Percentiles rank a stretch among this genome's conserved stretches.
phyloP scores from a whole-genome alignment of 2,329 filamentous ascomycete genomes.

The Aspergillus cejpii region DNA sequence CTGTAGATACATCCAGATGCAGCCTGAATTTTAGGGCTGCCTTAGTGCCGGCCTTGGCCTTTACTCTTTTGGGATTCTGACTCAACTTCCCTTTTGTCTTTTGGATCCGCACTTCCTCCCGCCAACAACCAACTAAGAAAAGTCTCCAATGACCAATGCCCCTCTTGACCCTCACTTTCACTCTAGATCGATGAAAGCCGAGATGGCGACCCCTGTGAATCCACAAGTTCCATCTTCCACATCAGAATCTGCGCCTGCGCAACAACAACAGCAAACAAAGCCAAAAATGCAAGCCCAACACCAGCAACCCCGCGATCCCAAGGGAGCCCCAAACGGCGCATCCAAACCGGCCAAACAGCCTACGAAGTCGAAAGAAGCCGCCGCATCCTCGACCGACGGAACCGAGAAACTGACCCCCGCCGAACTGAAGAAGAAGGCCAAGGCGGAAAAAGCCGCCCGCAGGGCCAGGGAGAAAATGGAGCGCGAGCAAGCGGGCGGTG shows the following conservation, averaged over 20 bases:
- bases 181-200: slow-evolving; percentile 17
- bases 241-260: slow-evolving; percentile 13
- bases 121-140: slow-evolving; percentile 24
- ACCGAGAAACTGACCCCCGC: slow-evolving; percentile 46
- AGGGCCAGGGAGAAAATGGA: slow-evolving; percentile 64
- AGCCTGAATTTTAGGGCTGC: slow-evolving; percentile 21
- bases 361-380: slow-evolving; percentile 21
- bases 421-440: slow-evolving; percentile 79
- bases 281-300: slow-evolving; percentile 12
- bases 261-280: slow-evolving; percentile 18
- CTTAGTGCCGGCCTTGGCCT: slow-evolving; percentile 17
- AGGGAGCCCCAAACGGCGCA: slow-evolving; percentile 17
- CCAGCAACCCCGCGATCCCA: slow-evolving; percentile 20
- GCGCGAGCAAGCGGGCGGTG: slow-evolving; percentile 41
- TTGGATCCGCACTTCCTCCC: slow-evolving; percentile 10
- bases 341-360: slow-evolving; percentile 19
- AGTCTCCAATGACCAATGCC: slow-evolving; percentile 25
- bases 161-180: slow-evolving; percentile 18
- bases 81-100: slow-evolving; percentile 25
- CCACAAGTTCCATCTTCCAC: slow-evolving; percentile 14
- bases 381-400: slow-evolving; percentile 20
- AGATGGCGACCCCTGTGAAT: slow-evolving; percentile 25
- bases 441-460: slow-evolving; percentile 84
- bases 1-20: not conserved
- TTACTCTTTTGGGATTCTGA: not conserved